Evolutionary conservation across 202 grass and related monocot species (phyloP), one percentile per base, ranked within the genome.

Genomic region (Zizania palustris): DNA sequence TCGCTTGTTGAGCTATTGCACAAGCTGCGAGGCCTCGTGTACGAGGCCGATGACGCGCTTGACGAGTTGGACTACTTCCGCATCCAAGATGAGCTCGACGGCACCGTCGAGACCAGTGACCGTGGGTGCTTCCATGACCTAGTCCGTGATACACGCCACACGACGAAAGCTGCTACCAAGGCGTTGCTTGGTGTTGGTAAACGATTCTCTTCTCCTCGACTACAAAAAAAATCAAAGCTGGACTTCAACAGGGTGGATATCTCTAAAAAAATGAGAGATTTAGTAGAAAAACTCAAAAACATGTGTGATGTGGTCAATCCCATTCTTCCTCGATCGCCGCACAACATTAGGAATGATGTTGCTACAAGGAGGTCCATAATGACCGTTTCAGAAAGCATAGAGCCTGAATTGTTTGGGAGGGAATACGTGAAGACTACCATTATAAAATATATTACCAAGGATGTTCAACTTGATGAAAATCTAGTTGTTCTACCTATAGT

Each of bases 61-160:
- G 90, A 92, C 21, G 90, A 92, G 72, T 57, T 92, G 3, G 86
- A 92, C 11, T 92, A 85, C 51, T 85, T 80, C 46, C 65, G 67
- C 19, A 79, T 91, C 72, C 83, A 91, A 39, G 71, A 86, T 2
- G 39, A 51, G 22, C 37, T 88, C 4, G 18, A 83, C 0, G 75
- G 79, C 42, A 85, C 75, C 14, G 18, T 3, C 10, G 1, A 85
- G 0, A 45, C 62, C 0, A 9, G 19, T 0, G 75, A 41, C 0
- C 3, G 1, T 0, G 67, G 74, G 0, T 33, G 15, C 1, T 0
- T 20, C n/a, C 41, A 3, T 0, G 16, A 5, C 34, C 14, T 67
- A 10, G 0, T 8, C 19, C 50, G 15, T 5, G 11, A 85, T 4
- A 41, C 68, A 1, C 41, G 14, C 14, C 83, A 85, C 35, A 67